Evolutionary conservation across 1,139 yeast species (phyloP).

Genomic region (Yamadazyma atlantica): DNA sequence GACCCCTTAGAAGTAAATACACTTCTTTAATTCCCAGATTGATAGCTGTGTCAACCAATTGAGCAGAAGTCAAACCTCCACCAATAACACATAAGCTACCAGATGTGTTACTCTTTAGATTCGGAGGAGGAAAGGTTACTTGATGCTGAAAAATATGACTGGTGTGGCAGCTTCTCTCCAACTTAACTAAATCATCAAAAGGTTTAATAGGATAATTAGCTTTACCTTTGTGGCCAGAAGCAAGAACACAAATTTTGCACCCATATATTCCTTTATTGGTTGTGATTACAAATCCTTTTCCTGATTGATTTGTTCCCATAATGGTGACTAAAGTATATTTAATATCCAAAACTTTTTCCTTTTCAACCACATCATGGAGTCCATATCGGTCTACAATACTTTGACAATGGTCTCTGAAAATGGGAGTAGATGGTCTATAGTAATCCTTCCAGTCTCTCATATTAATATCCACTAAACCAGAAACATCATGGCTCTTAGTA

Average conservation of each 20-base stretch:
- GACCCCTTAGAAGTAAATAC: constrained; percentile 38
- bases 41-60: constrained; percentile 42
- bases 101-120: constrained; percentile 14
- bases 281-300: constrained; percentile 30
- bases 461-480: constrained; percentile 40
- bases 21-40: constrained; percentile 30
- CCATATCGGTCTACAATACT: constrained; percentile 35
- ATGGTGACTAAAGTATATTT: constrained; percentile 28
- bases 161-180: constrained; percentile 43
- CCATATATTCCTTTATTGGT: constrained; percentile 32
- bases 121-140: constrained; percentile 24
- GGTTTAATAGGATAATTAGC: constrained; percentile 36
- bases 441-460: constrained; percentile 50
- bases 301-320: constrained; percentile 22
- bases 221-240: constrained; percentile 44
- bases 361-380: constrained; percentile 27
- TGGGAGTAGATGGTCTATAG: constrained; percentile 43
- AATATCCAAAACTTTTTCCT: constrained; percentile 35
- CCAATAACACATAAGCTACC: constrained; percentile 38
- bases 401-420: constrained; percentile 42
- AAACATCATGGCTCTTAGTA: constrained; percentile 22
- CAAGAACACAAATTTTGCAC: constrained; percentile 37
- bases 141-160: constrained; percentile 35
- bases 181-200: constrained; percentile 19
- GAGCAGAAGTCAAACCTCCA: constrained; percentile 52